Evolutionary conservation across 148 eudicot species (phyloP).

Genomic region (Gaultheria prostrata): DNA sequence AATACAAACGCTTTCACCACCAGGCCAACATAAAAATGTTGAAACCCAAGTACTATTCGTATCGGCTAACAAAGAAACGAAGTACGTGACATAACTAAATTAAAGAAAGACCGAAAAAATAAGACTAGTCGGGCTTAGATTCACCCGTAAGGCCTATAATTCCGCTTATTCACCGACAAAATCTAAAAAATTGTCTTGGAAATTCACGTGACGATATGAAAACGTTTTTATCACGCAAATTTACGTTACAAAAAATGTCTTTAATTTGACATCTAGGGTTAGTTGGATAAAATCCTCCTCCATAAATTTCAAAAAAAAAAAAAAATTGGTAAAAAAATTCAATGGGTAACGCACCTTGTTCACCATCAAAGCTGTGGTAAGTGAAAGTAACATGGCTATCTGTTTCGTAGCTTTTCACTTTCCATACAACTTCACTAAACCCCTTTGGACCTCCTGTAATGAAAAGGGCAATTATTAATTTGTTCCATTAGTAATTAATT

Average conservation of each 20-base stretch:
- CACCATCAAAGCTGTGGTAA: slow-evolving; percentile 47
- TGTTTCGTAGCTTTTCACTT: slow-evolving; percentile 20
- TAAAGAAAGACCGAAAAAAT: too few species aligned
- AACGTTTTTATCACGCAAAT: not conserved
- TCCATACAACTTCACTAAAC: slow-evolving; percentile 45
- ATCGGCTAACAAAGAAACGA: too few species aligned
- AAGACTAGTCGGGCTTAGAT: too few species aligned
- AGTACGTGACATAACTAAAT: too few species aligned
- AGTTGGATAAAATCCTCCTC: not conserved
- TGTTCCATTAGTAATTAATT: too few species aligned
- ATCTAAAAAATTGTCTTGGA: too few species aligned
- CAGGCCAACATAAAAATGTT: too few species aligned
- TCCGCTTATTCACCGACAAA: too few species aligned
- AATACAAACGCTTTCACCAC: not conserved
- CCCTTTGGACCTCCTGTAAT: slow-evolving; percentile 59
- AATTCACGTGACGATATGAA: too few species aligned
- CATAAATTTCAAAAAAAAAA: too few species aligned
- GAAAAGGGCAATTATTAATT: not conserved
- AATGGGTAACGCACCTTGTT: slow-evolving; percentile 31
- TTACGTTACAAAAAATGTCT: not conserved
- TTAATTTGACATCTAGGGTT: not conserved
- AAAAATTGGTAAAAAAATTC: not conserved
- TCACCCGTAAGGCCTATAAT: too few species aligned
- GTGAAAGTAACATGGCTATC: slow-evolving; percentile 38
- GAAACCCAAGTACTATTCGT: too few species aligned